phyloP scores from a whole-genome alignment of 352 stramenopile species.

The Peronospora tabacina region DNA sequence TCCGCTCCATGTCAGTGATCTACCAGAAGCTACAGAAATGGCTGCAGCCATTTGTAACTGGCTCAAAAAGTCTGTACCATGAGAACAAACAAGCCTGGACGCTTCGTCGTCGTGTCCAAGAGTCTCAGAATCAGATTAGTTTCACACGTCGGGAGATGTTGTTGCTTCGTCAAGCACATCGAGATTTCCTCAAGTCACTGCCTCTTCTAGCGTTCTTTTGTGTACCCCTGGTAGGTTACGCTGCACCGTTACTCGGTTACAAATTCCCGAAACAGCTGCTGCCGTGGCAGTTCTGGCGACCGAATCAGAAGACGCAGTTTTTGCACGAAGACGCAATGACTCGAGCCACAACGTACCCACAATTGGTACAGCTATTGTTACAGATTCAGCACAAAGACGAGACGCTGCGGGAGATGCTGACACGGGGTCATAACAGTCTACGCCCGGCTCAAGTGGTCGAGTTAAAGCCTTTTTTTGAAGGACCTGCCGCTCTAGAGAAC shows the following conservation, averaged over 20 bases:
- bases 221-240: constrained; percentile 63
- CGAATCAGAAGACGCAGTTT: constrained; percentile 80
- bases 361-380: constrained; percentile 47
- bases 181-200: constrained; percentile 80
- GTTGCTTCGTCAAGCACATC: constrained; percentile 68
- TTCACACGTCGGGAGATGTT: constrained; percentile 72
- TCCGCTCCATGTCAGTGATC: constrained; percentile 23
- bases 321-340: constrained; percentile 51
- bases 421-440: constrained; percentile 17
- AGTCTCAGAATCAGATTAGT: constrained; percentile 13
- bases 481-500: constrained; percentile 35
- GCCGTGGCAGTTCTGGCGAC: constrained; percentile 82
- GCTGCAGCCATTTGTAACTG: constrained; percentile 71
- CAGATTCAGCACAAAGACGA: constrained; percentile 60
- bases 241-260: constrained; percentile 68
- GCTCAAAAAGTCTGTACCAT: constrained; percentile 55
- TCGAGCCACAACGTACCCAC: constrained; percentile 48
- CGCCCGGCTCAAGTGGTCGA: constrained; percentile 50
- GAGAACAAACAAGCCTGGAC: constrained; percentile 79
- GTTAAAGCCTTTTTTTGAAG: constrained; percentile 60
- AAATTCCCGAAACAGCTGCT: constrained; percentile 80
- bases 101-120: constrained; percentile 52
- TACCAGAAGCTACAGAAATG: constrained; percentile 80
- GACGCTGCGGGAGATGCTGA: constrained; percentile 43
- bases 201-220: constrained; percentile 68